phyloP scores from a whole-genome alignment of 1,284 basidiomycete species.

The Inonotus obliquus region DNA sequence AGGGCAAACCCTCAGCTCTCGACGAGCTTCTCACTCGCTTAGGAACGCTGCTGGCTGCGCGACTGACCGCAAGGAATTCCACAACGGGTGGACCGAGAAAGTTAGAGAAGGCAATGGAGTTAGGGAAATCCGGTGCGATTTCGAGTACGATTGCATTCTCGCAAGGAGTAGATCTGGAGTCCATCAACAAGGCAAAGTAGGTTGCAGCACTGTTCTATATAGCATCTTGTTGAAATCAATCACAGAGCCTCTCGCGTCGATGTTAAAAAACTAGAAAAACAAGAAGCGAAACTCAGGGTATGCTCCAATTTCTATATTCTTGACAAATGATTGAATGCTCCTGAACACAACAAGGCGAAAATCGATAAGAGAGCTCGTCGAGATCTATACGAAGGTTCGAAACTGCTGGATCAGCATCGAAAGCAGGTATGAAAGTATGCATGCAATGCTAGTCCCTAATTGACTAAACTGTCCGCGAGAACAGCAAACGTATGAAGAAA shows the following conservation, averaged over 20 bases:
- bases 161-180: slow-evolving; percentile 90
- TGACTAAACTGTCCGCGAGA: neutral
- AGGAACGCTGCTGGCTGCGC: slow-evolving; percentile 60
- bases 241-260: slow-evolving; percentile 89
- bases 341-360: slow-evolving; percentile 63
- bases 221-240: slow-evolving; percentile 18
- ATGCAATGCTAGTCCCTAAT: slow-evolving; percentile 13
- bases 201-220: slow-evolving; percentile 29
- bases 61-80: slow-evolving; percentile 51
- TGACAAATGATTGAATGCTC: neutral
- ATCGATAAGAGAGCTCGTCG: slow-evolving; percentile 90
- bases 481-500: slow-evolving; percentile 94
- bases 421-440: slow-evolving; percentile 61
- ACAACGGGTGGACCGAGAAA: slow-evolving; percentile 48
- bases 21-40: slow-evolving; percentile 67
- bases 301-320: slow-evolving; percentile 16
- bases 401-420: slow-evolving; percentile 88
- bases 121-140: slow-evolving; percentile 82
- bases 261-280: slow-evolving; percentile 97
- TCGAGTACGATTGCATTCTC: slow-evolving; percentile 81
- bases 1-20: slow-evolving; percentile 45
- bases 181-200: slow-evolving; percentile 90
- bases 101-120: slow-evolving; percentile 92
- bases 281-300: slow-evolving; percentile 93
- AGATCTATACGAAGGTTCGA: slow-evolving; percentile 94